Percentiles rank a stretch among this genome's conserved stretches.
Evolutionary conservation across 768 basidiomycete species (phyloP).

Genomic region (Russula dissimulans): DNA sequence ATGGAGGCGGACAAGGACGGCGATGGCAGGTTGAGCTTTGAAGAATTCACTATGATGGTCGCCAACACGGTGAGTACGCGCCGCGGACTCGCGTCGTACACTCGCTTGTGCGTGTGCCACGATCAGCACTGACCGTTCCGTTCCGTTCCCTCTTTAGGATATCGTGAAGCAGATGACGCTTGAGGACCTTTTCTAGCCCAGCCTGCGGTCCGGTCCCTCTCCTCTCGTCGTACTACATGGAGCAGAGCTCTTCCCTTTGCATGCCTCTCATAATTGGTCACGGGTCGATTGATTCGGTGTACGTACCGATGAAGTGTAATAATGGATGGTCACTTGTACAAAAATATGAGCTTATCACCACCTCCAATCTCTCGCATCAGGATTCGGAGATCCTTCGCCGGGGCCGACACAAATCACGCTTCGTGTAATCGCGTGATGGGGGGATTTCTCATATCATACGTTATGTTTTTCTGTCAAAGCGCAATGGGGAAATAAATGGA

Average conservation of each 20-base stretch:
- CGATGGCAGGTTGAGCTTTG: conserved; percentile 94
- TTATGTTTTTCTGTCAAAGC: not conserved
- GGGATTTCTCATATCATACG: not conserved
- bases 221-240: not conserved
- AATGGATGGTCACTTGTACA: not conserved
- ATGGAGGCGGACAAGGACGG: conserved; percentile 99
- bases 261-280: not conserved
- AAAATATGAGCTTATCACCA: not conserved
- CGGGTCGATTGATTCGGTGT: not conserved
- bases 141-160: conserved; percentile 43
- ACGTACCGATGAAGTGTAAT: conserved; percentile 12
- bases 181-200: conserved; percentile 72
- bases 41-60: conserved; percentile 95
- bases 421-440: not conserved
- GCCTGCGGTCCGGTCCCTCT: not conserved
- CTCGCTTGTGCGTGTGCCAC: not conserved
- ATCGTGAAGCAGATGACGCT: conserved; percentile 99
- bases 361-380: not conserved
- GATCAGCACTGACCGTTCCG: not conserved
- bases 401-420: not conserved
- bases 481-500: not conserved
- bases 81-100: not conserved
- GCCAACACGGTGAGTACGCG: conserved; percentile 71
- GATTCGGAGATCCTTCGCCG: not conserved
- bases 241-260: conserved; percentile 6